phyloP scores from a whole-genome alignment of 2,329 filamentous ascomycete species.

The Biscogniauxia sp. region DNA sequence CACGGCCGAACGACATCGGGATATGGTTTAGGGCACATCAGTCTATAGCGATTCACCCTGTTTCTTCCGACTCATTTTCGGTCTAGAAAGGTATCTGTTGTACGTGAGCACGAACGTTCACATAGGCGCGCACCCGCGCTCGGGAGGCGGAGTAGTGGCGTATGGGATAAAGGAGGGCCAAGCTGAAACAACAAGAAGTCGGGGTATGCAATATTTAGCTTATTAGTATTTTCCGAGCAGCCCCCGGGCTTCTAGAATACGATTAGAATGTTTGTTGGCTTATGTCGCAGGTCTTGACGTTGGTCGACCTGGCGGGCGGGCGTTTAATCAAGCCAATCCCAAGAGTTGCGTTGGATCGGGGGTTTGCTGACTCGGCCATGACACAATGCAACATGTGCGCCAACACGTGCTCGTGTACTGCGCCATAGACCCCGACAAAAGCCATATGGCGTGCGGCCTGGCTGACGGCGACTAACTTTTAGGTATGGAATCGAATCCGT shows the following conservation, averaged over 20 bases:
- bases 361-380: not conserved
- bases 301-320: not conserved
- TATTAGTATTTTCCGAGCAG: not conserved
- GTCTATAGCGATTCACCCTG: not conserved
- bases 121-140: not conserved
- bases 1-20: no score
- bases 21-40: not conserved
- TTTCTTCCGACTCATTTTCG: not conserved
- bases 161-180: not conserved
- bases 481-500: not conserved
- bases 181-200: not conserved
- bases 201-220: not conserved
- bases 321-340: not conserved
- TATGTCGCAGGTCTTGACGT: not conserved
- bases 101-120: not conserved
- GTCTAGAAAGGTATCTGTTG: not conserved
- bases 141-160: not conserved
- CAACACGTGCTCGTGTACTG: not conserved
- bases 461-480: not conserved
- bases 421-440: not conserved
- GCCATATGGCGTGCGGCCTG: not conserved
- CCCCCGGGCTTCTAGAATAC: not conserved
- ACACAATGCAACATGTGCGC: not conserved
- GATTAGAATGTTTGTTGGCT: not conserved
- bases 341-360: not conserved